These are phyloP conservation scores for Xylaria hypoxylon DNA, from an alignment of 2,329 filamentous ascomycete species.

Conservation along the genomic window DNA sequence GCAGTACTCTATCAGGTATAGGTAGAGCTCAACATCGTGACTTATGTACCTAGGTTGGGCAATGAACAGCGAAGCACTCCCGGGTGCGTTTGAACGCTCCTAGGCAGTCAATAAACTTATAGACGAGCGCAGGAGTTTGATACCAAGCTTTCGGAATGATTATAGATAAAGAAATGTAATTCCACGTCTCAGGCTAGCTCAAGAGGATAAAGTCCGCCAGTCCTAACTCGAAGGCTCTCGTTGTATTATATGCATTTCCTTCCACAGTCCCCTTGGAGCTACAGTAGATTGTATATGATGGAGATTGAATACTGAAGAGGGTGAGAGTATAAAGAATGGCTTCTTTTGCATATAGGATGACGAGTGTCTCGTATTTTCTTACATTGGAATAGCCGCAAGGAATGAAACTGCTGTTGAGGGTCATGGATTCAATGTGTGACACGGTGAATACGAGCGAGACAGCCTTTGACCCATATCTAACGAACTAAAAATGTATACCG, in stretches of 20 bases:
- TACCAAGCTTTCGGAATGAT: slow-evolving; percentile 22
- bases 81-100: slow-evolving; percentile 31
- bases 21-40: too few relatives aligned
- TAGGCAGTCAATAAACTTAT: slow-evolving; percentile 5
- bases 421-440: not conserved
- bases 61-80: slow-evolving; percentile 40
- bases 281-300: not conserved
- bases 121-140: not conserved
- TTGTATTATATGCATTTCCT: not conserved
- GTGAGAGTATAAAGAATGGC: not conserved
- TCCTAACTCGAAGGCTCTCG: not conserved
- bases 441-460: not conserved
- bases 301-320: not conserved
- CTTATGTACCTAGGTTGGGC: too few relatives aligned
- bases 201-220: not conserved
- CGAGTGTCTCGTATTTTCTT: not conserved
- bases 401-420: not conserved
- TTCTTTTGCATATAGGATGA: not conserved
- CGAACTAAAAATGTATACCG: not conserved
- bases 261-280: not conserved
- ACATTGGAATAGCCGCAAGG: not conserved
- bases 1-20: too few relatives aligned
- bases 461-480: not conserved
- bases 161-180: slow-evolving; percentile 22
- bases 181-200: too few relatives aligned